These are phyloP conservation scores for Penicillium samsonianum DNA, from an alignment of 495 filamentous ascomycete species.

Conservation along the genomic window DNA sequence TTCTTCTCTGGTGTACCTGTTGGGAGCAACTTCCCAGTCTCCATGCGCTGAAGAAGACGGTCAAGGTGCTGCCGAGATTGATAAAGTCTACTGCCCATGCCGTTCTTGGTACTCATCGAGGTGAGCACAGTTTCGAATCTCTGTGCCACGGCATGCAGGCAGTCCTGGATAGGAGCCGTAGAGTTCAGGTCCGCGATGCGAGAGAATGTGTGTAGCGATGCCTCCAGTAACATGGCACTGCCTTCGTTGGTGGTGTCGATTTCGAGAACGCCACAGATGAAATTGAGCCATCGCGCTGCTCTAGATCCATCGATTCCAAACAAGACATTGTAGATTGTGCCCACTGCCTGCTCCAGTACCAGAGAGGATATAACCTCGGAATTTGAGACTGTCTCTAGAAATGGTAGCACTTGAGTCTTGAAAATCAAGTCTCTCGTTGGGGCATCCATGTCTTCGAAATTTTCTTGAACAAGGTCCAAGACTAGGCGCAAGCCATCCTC, in stretches of 20 bases:
- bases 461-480: conserved; percentile 27
- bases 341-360: conserved; percentile 55
- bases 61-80: conserved; percentile 4
- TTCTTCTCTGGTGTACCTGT: background rate
- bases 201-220: conserved; percentile 17
- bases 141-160: conserved; percentile 11
- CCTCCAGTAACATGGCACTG: conserved; percentile 11
- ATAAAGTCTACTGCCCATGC: background rate
- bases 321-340: conserved; percentile 58
- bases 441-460: conserved; percentile 22
- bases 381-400: conserved; percentile 54
- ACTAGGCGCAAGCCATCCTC: conserved; percentile 33
- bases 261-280: conserved; percentile 21
- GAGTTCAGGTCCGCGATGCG: conserved; percentile 23
- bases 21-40: conserved; percentile 7
- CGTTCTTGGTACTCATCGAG: background rate
- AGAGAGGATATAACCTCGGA: conserved; percentile 53
- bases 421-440: conserved; percentile 31
- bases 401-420: conserved; percentile 46
- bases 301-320: conserved; percentile 52
- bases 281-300: conserved; percentile 43
- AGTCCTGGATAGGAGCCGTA: conserved; percentile 16
- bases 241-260: conserved; percentile 2
- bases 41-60: conserved; percentile 12
- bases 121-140: conserved; percentile 10